Evolutionary conservation across 345 rosid species (phyloP).

Genomic region (Erodium maritimum): DNA sequence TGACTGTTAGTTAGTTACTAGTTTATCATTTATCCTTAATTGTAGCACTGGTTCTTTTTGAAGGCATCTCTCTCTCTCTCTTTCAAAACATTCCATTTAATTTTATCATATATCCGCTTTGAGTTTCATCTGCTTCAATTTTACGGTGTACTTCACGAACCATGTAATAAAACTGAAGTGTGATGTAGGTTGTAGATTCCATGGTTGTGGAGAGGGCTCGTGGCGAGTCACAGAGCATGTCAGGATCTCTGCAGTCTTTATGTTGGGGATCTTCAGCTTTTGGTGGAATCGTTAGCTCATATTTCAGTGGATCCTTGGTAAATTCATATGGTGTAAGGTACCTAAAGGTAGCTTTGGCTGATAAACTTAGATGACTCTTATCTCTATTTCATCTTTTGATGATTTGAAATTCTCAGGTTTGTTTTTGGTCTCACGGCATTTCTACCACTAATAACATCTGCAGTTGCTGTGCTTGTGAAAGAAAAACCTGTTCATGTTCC

Average conservation of each 20-base stretch:
- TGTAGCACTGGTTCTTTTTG: not conserved
- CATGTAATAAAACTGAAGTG: conserved; percentile 12
- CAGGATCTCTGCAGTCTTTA: conserved; percentile 84
- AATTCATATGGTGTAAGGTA: conserved; percentile 88
- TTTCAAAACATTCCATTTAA: not conserved
- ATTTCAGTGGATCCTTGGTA: conserved; percentile 90
- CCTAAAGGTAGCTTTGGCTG: conserved; percentile 1
- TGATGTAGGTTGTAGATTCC: conserved; percentile 83
- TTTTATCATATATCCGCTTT: not conserved
- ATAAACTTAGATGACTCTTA: not conserved
- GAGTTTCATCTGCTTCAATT: not conserved
- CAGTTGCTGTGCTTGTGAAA: conserved; percentile 84
- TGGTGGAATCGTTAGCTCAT: conserved; percentile 93
- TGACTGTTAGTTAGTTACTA: not conserved
- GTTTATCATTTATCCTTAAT: not conserved
- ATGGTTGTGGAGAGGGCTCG: conserved; percentile 99
- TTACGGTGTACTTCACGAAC: conserved; percentile 1
- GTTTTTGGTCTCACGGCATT: conserved; percentile 91
- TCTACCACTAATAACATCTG: conserved; percentile 76
- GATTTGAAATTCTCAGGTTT: conserved; percentile 50
- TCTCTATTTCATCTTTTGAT: conserved; percentile 7
- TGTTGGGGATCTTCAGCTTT: conserved; percentile 99
- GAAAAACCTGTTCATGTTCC: conserved; percentile 53
- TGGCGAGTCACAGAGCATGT: conserved; percentile 89
- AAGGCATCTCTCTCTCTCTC: not conserved